phyloP scores from a whole-genome alignment of 768 basidiomycete genomes.

The Mrakia blollopis region DNA sequence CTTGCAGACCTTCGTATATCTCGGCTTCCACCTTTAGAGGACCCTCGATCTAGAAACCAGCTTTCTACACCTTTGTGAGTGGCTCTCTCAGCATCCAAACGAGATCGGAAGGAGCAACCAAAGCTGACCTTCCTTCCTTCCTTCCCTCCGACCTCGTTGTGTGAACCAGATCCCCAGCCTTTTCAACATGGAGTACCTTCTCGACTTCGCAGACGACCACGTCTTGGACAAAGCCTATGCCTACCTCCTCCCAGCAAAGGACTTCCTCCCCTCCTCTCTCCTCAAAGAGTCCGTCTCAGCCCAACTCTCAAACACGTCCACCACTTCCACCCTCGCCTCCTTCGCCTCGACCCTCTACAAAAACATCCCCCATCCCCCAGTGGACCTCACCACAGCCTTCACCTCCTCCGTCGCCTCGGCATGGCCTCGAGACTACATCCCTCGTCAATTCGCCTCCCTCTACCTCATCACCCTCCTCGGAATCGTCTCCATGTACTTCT shows the following conservation, averaged over 20 bases:
- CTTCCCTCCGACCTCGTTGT: background rate
- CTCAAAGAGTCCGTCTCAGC: conserved; percentile 19
- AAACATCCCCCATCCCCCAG: conserved; percentile 34
- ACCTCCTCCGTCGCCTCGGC: conserved; percentile 44
- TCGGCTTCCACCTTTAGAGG: background rate
- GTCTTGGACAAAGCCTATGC: conserved; percentile 77
- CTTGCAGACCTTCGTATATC: background rate
- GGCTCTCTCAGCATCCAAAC: background rate
- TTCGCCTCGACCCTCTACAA: conserved; percentile 45
- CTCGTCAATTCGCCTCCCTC: conserved; percentile 26
- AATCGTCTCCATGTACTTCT: conserved; percentile 78
- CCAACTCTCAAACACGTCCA: conserved; percentile 28
- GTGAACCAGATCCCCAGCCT: background rate
- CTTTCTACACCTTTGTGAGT: background rate
- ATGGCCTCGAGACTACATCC: conserved; percentile 76
- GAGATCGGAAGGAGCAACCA: background rate
- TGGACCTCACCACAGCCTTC: conserved; percentile 30
- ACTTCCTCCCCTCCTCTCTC: conserved; percentile 41
- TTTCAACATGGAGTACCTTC: conserved; percentile 73
- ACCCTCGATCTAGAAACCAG: background rate
- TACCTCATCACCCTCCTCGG: conserved; percentile 67
- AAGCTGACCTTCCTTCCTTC: background rate
- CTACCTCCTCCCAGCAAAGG: conserved; percentile 56
- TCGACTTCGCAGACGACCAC: conserved; percentile 63
- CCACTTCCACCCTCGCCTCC: conserved; percentile 42